These are phyloP conservation scores for Claviceps citrina DNA, from an alignment of 2,329 filamentous ascomycete species.

Conservation along the genomic window DNA sequence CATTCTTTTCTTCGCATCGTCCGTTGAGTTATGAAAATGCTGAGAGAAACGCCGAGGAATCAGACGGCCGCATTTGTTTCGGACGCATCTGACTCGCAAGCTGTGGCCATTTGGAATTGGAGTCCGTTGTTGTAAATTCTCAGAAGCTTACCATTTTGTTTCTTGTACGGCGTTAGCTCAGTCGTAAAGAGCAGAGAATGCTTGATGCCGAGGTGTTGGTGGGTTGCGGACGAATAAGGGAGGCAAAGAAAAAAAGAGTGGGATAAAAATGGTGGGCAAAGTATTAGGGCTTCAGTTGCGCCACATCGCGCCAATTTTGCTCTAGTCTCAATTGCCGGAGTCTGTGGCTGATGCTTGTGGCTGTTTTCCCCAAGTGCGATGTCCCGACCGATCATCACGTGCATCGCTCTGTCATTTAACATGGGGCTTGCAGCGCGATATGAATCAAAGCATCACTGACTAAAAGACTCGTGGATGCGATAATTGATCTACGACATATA, in stretches of 20 bases:
- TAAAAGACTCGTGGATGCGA: not conserved
- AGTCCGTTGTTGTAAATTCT: conserved; percentile 16
- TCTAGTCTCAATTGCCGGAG: too few relatives aligned
- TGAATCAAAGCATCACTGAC: too few relatives aligned
- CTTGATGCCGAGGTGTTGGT: conserved; percentile 16
- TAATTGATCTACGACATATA: not conserved
- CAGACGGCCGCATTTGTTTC: conserved; percentile 19
- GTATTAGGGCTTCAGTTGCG: conserved; percentile 23
- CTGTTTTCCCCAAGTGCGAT: too few relatives aligned
- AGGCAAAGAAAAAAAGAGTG: conserved; percentile 15
- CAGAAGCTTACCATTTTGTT: conserved; percentile 28
- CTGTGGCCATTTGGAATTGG: conserved; percentile 27
- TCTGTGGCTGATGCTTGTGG: conserved; percentile 7
- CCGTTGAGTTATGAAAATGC: not conserved
- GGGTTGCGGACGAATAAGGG: conserved; percentile 11
- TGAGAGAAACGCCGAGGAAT: conserved; percentile 12
- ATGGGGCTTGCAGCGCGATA: not conserved
- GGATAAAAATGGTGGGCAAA: conserved; percentile 16
- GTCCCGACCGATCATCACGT: too few relatives aligned
- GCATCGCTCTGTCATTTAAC: not conserved
- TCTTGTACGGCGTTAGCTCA: conserved; percentile 21
- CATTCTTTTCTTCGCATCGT: not conserved
- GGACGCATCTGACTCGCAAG: conserved; percentile 20
- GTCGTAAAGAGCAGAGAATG: conserved; percentile 19
- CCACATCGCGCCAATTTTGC: not conserved